Percentiles rank a stretch among this genome's conserved stretches.
Conservation (phyloP, 129 eudicot species). For the Tagetes patula region DNA sequence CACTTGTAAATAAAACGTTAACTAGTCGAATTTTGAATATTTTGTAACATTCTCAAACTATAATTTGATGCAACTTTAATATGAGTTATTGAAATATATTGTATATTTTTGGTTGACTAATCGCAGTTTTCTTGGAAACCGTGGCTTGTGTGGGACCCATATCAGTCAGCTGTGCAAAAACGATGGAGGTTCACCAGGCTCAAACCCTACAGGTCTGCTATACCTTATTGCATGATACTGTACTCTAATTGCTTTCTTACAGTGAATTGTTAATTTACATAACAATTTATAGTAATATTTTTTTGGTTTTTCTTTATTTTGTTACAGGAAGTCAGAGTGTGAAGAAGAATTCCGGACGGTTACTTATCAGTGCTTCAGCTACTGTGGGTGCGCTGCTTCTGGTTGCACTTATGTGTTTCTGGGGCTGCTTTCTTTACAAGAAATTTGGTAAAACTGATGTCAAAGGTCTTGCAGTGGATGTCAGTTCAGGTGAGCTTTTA, state of each 20-base stretch:
- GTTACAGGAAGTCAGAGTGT: constrained; percentile 51
- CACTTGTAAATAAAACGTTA: not conserved
- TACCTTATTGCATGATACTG: constrained; percentile 12
- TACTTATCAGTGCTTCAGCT: constrained; percentile 89
- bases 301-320: constrained; percentile 2
- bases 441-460: constrained; percentile 83
- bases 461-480: constrained; percentile 77
- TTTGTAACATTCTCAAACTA: not conserved
- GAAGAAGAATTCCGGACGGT: constrained; percentile 88
- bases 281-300: constrained; percentile 7
- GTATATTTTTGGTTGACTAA: constrained; percentile 16
- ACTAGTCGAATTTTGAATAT: not conserved
- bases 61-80: not conserved
- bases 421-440: constrained; percentile 97
- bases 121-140: constrained; percentile 87
- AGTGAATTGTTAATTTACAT: not conserved
- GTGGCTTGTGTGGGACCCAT: constrained; percentile 82
- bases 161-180: constrained; percentile 60
- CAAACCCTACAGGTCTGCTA: constrained; percentile 52
- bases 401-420: constrained; percentile 98
- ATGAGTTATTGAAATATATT: not conserved
- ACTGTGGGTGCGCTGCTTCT: constrained; percentile 87
- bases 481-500: constrained; percentile 72
- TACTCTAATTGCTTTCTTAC: constrained; percentile 2
- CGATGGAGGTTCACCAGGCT: constrained; percentile 55